These are phyloP conservation scores for Candida mattraensis DNA, from an alignment of 805 yeast genomes.

Conservation along the genomic window DNA sequence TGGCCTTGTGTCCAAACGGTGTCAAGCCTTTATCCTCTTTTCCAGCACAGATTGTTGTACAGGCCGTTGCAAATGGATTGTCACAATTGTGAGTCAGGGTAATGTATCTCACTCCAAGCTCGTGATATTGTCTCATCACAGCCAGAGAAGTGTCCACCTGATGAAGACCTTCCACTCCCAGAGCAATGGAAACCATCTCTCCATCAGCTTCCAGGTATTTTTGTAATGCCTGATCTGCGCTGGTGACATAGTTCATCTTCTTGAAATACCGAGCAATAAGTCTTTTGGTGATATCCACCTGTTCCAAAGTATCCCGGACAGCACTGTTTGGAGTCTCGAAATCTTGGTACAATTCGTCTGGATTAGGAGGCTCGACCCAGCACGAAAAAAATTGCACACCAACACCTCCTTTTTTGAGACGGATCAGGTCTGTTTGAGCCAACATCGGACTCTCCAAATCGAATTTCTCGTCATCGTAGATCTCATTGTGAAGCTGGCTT, in stretches of 20 bases:
- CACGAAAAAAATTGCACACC: constrained; percentile 51
- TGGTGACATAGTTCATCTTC: constrained; percentile 39
- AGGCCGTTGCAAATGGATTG: constrained; percentile 55
- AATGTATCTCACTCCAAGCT: constrained; percentile 49
- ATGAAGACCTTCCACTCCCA: constrained; percentile 54
- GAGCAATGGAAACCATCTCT: constrained; percentile 42
- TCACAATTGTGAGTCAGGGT: constrained; percentile 55
- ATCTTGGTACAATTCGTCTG: constrained; percentile 40
- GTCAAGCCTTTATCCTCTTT: constrained; percentile 46
- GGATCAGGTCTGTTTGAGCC: constrained; percentile 43
- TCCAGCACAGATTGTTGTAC: constrained; percentile 44
- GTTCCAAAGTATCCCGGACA: constrained; percentile 52
- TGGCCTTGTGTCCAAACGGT: constrained; percentile 39
- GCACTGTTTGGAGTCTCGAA: constrained; percentile 43
- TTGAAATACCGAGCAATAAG: constrained; percentile 39
- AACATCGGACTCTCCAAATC: constrained; percentile 38
- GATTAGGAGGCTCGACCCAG: constrained; percentile 44
- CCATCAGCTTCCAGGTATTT: constrained; percentile 28
- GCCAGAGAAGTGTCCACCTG: constrained; percentile 48
- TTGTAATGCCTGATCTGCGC: constrained; percentile 38
- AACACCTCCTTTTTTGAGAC: constrained; percentile 40
- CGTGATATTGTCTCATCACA: constrained; percentile 46
- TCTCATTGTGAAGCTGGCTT: constrained; percentile 43
- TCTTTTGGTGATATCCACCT: constrained; percentile 48
- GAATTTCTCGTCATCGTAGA: constrained; percentile 32